These are phyloP conservation scores for Mycena sanguinolenta DNA, from an alignment of 768 basidiomycete species.

Conservation along the genomic window DNA sequence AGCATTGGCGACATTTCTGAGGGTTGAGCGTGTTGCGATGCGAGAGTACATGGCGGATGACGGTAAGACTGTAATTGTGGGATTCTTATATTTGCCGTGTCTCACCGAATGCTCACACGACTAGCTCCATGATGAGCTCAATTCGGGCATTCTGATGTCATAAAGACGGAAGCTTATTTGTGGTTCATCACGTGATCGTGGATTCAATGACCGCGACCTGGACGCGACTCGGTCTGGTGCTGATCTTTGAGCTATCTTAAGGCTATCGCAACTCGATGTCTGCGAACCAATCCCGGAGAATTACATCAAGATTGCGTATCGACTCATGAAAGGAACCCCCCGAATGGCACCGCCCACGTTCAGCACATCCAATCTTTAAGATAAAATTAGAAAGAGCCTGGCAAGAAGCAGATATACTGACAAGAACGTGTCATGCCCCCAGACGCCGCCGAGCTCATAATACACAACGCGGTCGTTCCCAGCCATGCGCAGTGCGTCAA, in stretches of 20 bases:
- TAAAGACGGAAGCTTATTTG: not conserved
- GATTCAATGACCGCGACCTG: too few relatives aligned
- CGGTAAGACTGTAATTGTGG: not conserved
- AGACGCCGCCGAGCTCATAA: conserved; percentile 98
- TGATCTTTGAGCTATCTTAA: too few relatives aligned
- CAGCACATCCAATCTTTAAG: conserved; percentile 78
- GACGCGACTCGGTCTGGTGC: too few relatives aligned
- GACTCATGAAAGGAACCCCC: conserved; percentile 77
- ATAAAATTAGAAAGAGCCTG: conserved; percentile 4
- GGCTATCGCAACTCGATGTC: too few relatives aligned
- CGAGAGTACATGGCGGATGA: conserved; percentile 40
- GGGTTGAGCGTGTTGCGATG: conserved; percentile 32
- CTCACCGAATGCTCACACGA: not conserved
- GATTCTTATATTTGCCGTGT: not conserved
- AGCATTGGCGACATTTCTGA: conserved; percentile 24
- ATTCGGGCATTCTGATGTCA: not conserved
- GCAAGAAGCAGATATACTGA: conserved; percentile 54
- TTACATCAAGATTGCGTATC: not conserved
- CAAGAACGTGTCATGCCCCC: conserved; percentile 99
- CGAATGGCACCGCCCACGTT: conserved; percentile 94
- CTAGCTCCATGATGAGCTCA: conserved; percentile 2
- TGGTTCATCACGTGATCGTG: not conserved
- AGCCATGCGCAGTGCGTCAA: conserved; percentile 90
- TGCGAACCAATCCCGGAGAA: not conserved
- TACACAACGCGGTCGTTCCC: conserved; percentile 93